Conservation (phyloP, 305 asterid species). For the Plantago rigida region DNA sequence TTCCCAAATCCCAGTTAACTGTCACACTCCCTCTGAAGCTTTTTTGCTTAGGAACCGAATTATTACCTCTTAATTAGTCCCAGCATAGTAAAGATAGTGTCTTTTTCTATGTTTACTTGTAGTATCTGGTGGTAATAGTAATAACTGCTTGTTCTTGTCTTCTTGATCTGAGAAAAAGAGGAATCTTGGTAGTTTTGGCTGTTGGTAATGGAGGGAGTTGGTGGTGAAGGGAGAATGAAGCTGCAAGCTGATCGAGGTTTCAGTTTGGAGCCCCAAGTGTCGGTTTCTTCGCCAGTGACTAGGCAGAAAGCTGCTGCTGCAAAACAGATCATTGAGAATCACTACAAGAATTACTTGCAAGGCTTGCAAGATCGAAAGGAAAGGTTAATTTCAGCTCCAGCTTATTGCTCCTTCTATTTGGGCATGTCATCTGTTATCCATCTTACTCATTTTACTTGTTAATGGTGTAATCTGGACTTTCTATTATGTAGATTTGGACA, state of each 20-base stretch:
- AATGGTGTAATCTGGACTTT: not conserved
- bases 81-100: not conserved
- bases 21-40: not conserved
- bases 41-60: not conserved
- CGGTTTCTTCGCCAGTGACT: constrained; percentile 87
- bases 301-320: constrained; percentile 94
- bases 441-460: not conserved
- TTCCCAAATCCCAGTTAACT: not conserved
- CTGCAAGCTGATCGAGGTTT: constrained; percentile 62
- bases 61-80: not conserved
- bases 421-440: not conserved
- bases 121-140: too few species aligned
- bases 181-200: not conserved
- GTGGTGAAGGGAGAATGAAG: constrained; percentile 45
- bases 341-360: constrained; percentile 76
- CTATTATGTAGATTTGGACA: not conserved
- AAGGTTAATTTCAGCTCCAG: constrained; percentile 35
- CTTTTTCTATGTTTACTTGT: not conserved
- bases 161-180: constrained; percentile 24
- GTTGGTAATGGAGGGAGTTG: constrained; percentile 39
- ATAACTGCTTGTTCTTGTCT: not conserved
- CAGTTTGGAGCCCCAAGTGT: constrained; percentile 61
- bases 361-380: constrained; percentile 93
- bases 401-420: too few species aligned
- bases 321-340: constrained; percentile 84